A percentile compares a stretch with the other conserved stretches of the same genome.
Evolutionary conservation across 1,284 basidiomycete genomes (phyloP).

Genomic region (Ceratobasidium sp.): DNA sequence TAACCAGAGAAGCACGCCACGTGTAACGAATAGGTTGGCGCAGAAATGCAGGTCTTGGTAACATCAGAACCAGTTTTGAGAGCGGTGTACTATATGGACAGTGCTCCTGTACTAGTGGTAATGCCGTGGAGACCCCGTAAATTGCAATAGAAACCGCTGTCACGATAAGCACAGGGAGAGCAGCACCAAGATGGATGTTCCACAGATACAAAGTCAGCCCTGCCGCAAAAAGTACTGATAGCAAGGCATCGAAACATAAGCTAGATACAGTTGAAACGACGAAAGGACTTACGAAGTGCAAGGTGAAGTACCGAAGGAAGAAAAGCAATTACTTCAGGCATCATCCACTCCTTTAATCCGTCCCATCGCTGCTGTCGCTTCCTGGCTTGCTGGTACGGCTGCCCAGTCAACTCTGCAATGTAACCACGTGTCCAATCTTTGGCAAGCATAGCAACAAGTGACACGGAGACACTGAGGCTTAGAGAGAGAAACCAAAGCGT

Average conservation of each 20-base stretch:
- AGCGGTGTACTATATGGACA: constrained; percentile 19
- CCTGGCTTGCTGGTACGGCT: constrained; percentile 17
- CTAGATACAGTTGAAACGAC: no score
- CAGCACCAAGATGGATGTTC: constrained; percentile 9
- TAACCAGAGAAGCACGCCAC: not conserved
- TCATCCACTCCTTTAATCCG: constrained; percentile 17
- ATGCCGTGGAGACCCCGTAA: not conserved
- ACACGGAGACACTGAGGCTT: constrained; percentile 8
- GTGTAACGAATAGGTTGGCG: not conserved
- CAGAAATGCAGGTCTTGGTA: not conserved
- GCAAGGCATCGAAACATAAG: not conserved
- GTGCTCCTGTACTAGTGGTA: not conserved
- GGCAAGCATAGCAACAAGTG: constrained; percentile 28
- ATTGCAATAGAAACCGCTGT: not conserved
- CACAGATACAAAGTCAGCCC: constrained; percentile 24
- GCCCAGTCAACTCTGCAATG: constrained; percentile 20
- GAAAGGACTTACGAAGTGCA: constrained; percentile 9
- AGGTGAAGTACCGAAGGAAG: constrained; percentile 28
- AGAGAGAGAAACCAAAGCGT: constrained; percentile 30
- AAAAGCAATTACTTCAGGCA: not conserved
- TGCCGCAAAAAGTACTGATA: constrained; percentile 15
- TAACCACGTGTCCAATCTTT: constrained; percentile 17
- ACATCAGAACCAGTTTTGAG: not conserved
- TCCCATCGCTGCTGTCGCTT: constrained; percentile 23
- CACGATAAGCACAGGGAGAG: not conserved